These are phyloP conservation scores for Monosporascus sp. DNA, from an alignment of 2,329 filamentous ascomycete genomes.

Conservation along the genomic window DNA sequence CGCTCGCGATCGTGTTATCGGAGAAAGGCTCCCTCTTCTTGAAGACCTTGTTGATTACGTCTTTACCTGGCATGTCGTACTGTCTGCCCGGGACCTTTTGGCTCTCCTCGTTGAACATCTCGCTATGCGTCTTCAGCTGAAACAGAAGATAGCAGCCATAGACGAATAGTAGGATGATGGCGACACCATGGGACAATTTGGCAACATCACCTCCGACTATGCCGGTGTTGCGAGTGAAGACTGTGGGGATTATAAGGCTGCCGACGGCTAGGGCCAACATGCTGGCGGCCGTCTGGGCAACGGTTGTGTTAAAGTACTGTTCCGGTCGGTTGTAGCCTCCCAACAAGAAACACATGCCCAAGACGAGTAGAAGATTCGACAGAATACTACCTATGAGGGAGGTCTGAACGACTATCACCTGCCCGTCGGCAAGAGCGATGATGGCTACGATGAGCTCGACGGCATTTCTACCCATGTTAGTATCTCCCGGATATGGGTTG, in stretches of 20 bases:
- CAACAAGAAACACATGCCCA: slow-evolving; percentile 91
- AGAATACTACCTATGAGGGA: slow-evolving; percentile 89
- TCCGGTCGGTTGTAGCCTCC: slow-evolving; percentile 73
- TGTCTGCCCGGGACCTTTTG: slow-evolving; percentile 55
- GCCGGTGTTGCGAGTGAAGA: slow-evolving; percentile 56
- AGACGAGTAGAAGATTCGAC: slow-evolving; percentile 80
- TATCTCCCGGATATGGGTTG: background rate
- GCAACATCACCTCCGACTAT: slow-evolving; percentile 58
- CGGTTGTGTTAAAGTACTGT: slow-evolving; percentile 87
- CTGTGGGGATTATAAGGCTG: slow-evolving; percentile 82
- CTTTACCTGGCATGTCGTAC: background rate
- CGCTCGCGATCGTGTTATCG: slow-evolving; percentile 18
- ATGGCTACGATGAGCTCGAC: slow-evolving; percentile 87
- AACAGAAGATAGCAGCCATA: slow-evolving; percentile 84
- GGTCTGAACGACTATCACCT: slow-evolving; percentile 85
- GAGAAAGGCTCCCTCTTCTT: slow-evolving; percentile 14
- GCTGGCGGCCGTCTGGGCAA: slow-evolving; percentile 83
- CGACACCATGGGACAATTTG: slow-evolving; percentile 63
- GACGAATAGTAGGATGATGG: slow-evolving; percentile 76
- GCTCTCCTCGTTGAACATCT: slow-evolving; percentile 74
- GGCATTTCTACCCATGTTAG: slow-evolving; percentile 54
- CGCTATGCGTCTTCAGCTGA: slow-evolving; percentile 79
- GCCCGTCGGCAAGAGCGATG: slow-evolving; percentile 67
- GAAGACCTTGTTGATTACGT: slow-evolving; percentile 10
- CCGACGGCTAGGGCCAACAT: slow-evolving; percentile 74